Evolutionary conservation across 78 protist species (phyloP), one percentile per base, ranked within the genome.

Genomic region (Carpediemonas membranifera): DNA sequence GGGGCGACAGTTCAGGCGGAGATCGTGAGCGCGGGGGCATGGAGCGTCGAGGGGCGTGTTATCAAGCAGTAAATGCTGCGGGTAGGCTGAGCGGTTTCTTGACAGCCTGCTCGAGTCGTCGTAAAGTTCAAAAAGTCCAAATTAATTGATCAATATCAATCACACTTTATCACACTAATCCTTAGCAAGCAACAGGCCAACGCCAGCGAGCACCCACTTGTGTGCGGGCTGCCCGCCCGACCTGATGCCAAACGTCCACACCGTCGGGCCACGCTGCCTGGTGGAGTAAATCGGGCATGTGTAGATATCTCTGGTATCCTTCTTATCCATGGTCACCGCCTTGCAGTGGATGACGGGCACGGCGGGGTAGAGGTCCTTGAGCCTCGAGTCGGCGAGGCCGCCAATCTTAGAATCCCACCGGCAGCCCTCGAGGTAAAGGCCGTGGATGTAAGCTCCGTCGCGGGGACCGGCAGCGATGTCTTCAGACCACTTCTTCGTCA

Each of bases 191-290:
- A 87, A 30, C 41, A 83, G 31, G 16, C 79, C 79, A 19, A 68
- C 87, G 28, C 87, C 88, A 3, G 89, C 88, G 7, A 84, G 60
- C 5, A 71, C 62, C 92, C 92, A 87, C 71, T 78, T 80, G 53
- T n/a, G 0, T 9, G 78, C 31, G 3, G 81, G 72, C 31, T 31
- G 61, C 21, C 9, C 47, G 16, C 41, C 50, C 3, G 92, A 71
- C 56, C 47, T 51, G 56, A 87, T 82, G 64, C 16, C n/a, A 27
- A 68, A 61, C 55, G 64, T 25, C 65, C 78, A 74, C 36, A 83
- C 84, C 21, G 79, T 71, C 11, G 84, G 80, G 0, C 86, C 86
- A 3, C 84, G 77, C 31, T 25, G 31, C 18, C 59, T 51, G 53
- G 86, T 84, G 31, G n/a, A 25, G 78, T 80, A 87, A 18, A 83